phyloP scores from a whole-genome alignment of 495 filamentous ascomycete species.

The Platismatia glauca region DNA sequence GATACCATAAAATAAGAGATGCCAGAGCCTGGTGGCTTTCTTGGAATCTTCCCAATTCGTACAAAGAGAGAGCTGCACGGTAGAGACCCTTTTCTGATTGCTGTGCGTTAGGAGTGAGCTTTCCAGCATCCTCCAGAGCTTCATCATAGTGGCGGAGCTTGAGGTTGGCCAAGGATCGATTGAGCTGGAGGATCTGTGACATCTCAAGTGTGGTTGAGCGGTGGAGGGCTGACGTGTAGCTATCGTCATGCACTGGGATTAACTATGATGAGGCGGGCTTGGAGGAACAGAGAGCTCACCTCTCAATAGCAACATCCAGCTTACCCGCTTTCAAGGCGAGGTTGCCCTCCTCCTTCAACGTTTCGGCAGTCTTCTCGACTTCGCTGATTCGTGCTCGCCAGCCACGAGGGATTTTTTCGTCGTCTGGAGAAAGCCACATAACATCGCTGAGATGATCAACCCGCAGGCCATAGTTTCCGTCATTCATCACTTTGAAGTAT shows the following conservation, averaged over 20 bases:
- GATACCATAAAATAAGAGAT: no score
- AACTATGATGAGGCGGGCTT: no score
- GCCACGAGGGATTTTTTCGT: conserved; percentile 28
- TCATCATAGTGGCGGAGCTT: conserved; percentile 38
- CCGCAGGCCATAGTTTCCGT: conserved; percentile 36
- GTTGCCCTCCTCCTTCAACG: conserved; percentile 39
- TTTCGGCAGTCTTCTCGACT: conserved; percentile 24
- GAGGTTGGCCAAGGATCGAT: conserved; percentile 40
- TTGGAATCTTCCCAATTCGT: conserved; percentile 36
- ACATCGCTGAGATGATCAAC: conserved; percentile 48
- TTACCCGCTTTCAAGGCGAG: conserved; percentile 23
- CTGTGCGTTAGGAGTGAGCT: conserved; percentile 20
- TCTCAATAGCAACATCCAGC: conserved; percentile 22
- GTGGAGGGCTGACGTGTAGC: conserved; percentile 29
- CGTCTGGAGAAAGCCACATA: conserved; percentile 27
- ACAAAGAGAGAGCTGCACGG: conserved; percentile 39
- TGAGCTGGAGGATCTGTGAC: conserved; percentile 28
- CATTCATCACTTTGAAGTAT: conserved; percentile 35
- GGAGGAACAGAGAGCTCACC: no score
- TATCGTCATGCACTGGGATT: conserved; percentile 1
- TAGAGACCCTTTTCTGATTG: conserved; percentile 40
- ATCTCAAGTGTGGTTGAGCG: conserved; percentile 19
- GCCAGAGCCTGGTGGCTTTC: conserved; percentile 30
- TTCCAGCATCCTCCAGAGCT: conserved; percentile 36
- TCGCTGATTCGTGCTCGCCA: conserved; percentile 29